A percentile compares a stretch with the other conserved stretches of the same genome.
These are phyloP conservation scores for Trichoderma sp. DNA, from an alignment of 2,329 filamentous ascomycete genomes.

Conservation along the genomic window DNA sequence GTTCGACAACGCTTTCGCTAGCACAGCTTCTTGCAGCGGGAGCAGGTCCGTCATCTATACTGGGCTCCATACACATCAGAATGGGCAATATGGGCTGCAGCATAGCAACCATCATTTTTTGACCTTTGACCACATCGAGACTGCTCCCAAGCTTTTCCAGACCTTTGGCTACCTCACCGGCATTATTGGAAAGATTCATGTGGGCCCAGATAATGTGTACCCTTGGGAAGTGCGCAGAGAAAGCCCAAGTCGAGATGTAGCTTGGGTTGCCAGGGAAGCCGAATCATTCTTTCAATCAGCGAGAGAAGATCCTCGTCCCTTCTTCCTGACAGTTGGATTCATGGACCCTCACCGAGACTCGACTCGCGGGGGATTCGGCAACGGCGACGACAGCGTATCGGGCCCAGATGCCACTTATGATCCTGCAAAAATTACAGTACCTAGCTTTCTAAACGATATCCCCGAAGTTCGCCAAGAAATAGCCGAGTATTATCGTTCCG, in stretches of 20 bases:
- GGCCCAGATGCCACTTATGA: neutral
- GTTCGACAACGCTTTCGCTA: constrained; percentile 12
- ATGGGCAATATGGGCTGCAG: constrained; percentile 16
- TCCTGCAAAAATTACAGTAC: constrained; percentile 5
- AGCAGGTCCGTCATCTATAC: constrained; percentile 16
- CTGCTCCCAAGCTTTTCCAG: constrained; percentile 15
- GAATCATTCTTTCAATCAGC: constrained; percentile 11
- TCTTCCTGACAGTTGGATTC: constrained; percentile 19
- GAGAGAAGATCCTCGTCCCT: neutral
- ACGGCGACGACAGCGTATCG: constrained; percentile 13
- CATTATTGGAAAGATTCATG: constrained; percentile 18
- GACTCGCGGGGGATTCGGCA: constrained; percentile 13
- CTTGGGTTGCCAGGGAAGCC: constrained; percentile 11
- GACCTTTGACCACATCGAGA: constrained; percentile 15
- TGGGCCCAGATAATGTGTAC: constrained; percentile 12
- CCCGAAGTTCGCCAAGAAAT: constrained; percentile 12
- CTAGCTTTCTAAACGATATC: constrained; percentile 5
- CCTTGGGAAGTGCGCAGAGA: constrained; percentile 17
- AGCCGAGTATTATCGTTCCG: constrained; percentile 13
- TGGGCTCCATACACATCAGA: constrained; percentile 19
- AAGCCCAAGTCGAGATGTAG: constrained; percentile 15
- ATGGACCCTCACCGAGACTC: constrained; percentile 22
- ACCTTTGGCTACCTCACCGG: constrained; percentile 1
- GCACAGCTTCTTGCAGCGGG: constrained; percentile 17
- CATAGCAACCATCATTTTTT: constrained; percentile 18